Evolutionary conservation across 805 yeast genomes (phyloP), one percentile per base, ranked within the genome.

Genomic region (Candida yuanshanica): DNA sequence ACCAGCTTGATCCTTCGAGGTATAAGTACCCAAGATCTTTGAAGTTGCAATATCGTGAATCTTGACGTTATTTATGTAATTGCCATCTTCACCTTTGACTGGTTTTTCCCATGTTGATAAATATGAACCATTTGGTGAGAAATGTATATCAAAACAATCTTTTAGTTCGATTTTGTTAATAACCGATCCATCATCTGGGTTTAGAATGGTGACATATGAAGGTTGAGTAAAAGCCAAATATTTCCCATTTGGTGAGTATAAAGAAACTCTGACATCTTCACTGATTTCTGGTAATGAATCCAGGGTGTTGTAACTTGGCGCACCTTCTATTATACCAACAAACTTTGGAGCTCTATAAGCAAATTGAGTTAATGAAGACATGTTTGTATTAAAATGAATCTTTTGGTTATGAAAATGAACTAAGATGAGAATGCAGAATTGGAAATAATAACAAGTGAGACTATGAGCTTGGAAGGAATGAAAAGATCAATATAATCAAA

Each of bases 71-170:
- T 87, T 79, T 46, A 70, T 75, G 74, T 79, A 84, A 56, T 81
- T 77, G 36, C 95, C 90, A 38, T 78, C 88, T 52, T 76, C 79
- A 52, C 77, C 69, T 52, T 81, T 75, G 37, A 75, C 66, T 4
- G 97, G 95, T 56, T 88, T 86, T 51, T 88, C 88, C 96, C 97
- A 93, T 29, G 95, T 78, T 48, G 86, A 77, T 48, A 93, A 63
- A 57, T 71, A 90, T 35, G 79, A 77, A 13, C 96, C 98, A 36
- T 76, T 70, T 9, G 97, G 95, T n/a, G 96, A 86, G 61, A 93
- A 89, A 46, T 79, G 77, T 53, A 93, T 59, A 58, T 93, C 97
- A 55, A 81, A 79, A 14, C 81, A 85, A 48, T 88, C 95, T 24
- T 68, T 58, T 37, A 80, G 65, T 27, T 74, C 78, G 38, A 88